Conservation (phyloP, 345 rosid genomes). For the Fremontodendron californicum region DNA sequence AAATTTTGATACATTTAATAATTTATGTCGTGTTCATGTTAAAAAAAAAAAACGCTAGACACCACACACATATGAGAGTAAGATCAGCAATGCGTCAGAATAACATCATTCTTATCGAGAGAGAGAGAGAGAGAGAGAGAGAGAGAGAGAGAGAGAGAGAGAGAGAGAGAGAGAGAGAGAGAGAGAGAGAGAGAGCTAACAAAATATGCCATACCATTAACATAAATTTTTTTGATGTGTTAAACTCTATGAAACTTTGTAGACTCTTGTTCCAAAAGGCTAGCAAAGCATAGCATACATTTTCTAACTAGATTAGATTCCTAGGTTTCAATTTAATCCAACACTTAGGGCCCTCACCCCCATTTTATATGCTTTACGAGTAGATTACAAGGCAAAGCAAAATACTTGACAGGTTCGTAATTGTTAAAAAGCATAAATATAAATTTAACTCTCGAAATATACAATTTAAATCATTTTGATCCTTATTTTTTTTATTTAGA, state of each 20-base stretch:
- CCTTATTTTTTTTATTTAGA: too few relatives aligned
- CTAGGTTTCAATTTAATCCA: background rate
- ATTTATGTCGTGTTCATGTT: too few relatives aligned
- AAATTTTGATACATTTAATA: too few relatives aligned
- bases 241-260: background rate
- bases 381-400: background rate
- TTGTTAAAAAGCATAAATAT: too few relatives aligned
- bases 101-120: background rate
- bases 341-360: background rate
- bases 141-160: too few relatives aligned
- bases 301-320: background rate
- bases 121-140: too few relatives aligned
- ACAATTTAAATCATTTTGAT: too few relatives aligned
- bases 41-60: too few relatives aligned
- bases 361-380: background rate
- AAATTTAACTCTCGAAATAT: too few relatives aligned
- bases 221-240: background rate
- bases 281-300: background rate
- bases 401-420: too few relatives aligned
- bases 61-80: too few relatives aligned
- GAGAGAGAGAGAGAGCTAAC: background rate
- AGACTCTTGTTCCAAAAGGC: background rate
- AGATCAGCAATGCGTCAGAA: background rate
- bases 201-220: background rate
- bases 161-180: too few relatives aligned